Percentiles rank a stretch among this genome's conserved stretches.
Evolutionary conservation across 2,329 filamentous ascomycete species (phyloP).

Genomic region (Neospermospora avenae): DNA sequence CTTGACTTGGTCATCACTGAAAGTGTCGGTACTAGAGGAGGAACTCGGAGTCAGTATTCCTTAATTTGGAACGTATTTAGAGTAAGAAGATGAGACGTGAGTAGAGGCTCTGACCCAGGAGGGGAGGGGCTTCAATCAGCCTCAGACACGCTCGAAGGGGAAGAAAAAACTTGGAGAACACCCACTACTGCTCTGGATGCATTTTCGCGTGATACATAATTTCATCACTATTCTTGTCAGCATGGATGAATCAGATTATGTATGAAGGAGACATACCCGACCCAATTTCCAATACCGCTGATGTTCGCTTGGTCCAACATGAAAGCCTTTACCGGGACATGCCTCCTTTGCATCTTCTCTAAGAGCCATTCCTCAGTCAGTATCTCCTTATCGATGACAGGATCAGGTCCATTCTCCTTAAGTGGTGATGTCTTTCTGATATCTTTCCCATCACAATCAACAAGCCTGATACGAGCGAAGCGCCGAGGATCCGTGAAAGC

Average conservation of each 20-base stretch:
- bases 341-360: conserved; percentile 69
- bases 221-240: conserved; percentile 60
- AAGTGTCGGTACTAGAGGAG: conserved; percentile 79
- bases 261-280: conserved; percentile 52
- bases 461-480: conserved; percentile 73
- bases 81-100: no score
- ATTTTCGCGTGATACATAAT: conserved; percentile 84
- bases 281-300: conserved; percentile 95
- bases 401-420: conserved; percentile 91
- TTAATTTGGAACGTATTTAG: no score
- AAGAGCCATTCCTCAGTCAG: conserved; percentile 74
- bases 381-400: conserved; percentile 73
- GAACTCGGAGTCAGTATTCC: no score
- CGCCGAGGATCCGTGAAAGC: conserved; percentile 84
- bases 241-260: neutral
- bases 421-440: conserved; percentile 77
- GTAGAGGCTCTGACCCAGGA: no score
- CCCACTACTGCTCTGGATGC: conserved; percentile 94
- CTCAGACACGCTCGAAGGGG: no score
- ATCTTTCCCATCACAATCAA: conserved; percentile 73
- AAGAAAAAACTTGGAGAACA: no score
- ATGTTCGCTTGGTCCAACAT: conserved; percentile 85
- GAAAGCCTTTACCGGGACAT: conserved; percentile 84
- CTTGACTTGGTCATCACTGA: conserved; percentile 67
- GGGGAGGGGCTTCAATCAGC: no score